These are phyloP conservation scores for Quercus dentata DNA, from an alignment of 306 rosid species.

Conservation along the genomic window DNA sequence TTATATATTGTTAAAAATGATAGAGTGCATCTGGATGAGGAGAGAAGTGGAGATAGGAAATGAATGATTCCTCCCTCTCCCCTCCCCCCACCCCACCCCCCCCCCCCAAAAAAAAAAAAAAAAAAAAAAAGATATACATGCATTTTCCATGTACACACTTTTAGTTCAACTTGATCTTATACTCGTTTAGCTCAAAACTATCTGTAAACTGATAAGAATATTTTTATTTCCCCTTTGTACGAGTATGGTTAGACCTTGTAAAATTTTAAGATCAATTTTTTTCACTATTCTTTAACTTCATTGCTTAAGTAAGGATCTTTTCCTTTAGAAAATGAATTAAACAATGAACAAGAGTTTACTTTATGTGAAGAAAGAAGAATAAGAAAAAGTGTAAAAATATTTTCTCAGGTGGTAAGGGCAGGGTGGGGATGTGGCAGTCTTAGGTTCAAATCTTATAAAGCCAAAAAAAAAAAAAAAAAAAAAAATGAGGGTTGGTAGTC, in stretches of 20 bases:
- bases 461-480: no score
- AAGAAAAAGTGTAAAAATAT: not conserved
- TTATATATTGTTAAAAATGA: not conserved
- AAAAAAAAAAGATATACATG: not conserved
- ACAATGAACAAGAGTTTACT: not conserved
- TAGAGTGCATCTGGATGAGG: not conserved
- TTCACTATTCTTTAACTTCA: not conserved
- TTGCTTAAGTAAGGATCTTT: not conserved
- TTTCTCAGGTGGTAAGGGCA: no score
- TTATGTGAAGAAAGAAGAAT: not conserved
- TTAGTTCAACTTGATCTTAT: not conserved
- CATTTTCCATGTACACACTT: not conserved
- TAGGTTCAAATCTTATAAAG: no score
- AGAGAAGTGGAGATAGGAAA: not conserved
- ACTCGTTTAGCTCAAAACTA: not conserved
- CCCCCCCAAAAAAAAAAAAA: not conserved
- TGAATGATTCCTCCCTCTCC: not conserved
- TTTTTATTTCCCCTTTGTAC: not conserved
- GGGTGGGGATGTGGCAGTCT: not conserved
- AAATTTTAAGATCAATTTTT: not conserved
- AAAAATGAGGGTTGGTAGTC: no score
- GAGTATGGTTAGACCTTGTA: not conserved
- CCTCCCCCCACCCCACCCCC: accelerated
- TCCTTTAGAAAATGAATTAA: not conserved
- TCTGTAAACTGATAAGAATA: not conserved